Base-by-base conservation (phyloP, 371 early-diverging fungal genomes). In the Rhizopus arrhizus region DNA sequence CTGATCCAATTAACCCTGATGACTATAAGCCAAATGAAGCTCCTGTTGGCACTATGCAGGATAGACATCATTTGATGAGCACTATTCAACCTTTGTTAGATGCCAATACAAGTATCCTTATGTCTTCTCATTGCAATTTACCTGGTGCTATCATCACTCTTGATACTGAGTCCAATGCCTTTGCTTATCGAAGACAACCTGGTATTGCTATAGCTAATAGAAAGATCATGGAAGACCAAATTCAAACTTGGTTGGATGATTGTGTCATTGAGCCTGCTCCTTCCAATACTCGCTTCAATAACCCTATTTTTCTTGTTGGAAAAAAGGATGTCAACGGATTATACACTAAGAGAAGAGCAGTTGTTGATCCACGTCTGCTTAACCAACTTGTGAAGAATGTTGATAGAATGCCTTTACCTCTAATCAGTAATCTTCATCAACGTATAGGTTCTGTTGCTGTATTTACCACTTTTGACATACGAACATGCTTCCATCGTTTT, bases 211-310 rank as follows among this genome's bases (percentile, higher is more conserved):
- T 38, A 0, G 53, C 53, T 7, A 45, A 35, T 33, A 3, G 13
- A 5, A 33, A 47, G n/a, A 41, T 48, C 16, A 49, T 54, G 0
- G 28, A 3, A 1, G 38, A 13, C 7, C 61, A 61, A 48, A 33
- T 61, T 33, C 6, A 54, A 13, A 55, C 35, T 9, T 61, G 61
- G 55, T 10, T 33, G 12, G 22, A 61, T 9, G 55, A 61, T 7
- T 16, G 42, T 31, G 61, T 61, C 6, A 41, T 61, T 54, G 49
- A 48, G 32, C 2, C 22, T 8, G 46, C 61, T 10, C 6, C 28
- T 29, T 4, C 16, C 15, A 45, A 54, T n/a, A 61, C 48, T 41
- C 31, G 34, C 5, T 55, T 55, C n/a, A 61, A 49, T 11, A 16
- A 32, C 12, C 47, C 40, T 7, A 8, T 60, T 10, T 13, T 60